Base-by-base conservation (phyloP, 2,329 filamentous ascomycete genomes). In the Lithohypha guttulata region DNA sequence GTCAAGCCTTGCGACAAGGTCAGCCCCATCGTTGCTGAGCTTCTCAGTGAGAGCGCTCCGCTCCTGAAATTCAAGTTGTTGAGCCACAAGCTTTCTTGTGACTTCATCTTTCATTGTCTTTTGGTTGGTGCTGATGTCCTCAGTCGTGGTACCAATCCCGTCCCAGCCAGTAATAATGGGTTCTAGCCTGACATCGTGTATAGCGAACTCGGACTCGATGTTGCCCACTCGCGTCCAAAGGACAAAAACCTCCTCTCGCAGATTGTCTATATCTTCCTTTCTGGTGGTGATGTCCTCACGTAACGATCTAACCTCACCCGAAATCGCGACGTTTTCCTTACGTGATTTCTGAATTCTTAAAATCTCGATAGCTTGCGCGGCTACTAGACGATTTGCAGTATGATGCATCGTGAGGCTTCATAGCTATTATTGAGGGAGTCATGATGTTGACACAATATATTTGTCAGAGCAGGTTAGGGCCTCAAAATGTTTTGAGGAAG, bases 291-390 rank as follows among this genome's bases (percentile, higher is more conserved):
- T 25, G 9, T 37, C 23, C 14, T 15, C 31, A 19, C 39, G 34
- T 23, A 42, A 42, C 6, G 29, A 20, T 21, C 44, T 14, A 31
- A 50, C 27, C 31, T 50, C 39, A 25, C 42, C 34, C 18, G 47
- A 39, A 8, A 51, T 38, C 14, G 45, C 39, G 6, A 36, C 41
- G 33, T 51, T 51, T 39, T 51, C 47, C 36, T 45, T 46, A 14
- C 49, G 42, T 5, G 50, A 21, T 27, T 51, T 44, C 29, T 51
- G 49, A 22, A 44, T 41, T 40, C 39, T 35, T 4, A 51, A 42
- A 18, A 48, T 29, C 32, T 49, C 46, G 35, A 48, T 45, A 14
- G 44, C 49, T 31, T 50, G 46, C 18, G 36, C 30, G 19, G 45
- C 38, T 27, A 28, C 41, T 19, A 14, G 36, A 29, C 37, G 30